A percentile compares a stretch with the other conserved stretches of the same genome.
phyloP scores from a whole-genome alignment of 768 basidiomycete genomes.

The Harrya chromipes region DNA sequence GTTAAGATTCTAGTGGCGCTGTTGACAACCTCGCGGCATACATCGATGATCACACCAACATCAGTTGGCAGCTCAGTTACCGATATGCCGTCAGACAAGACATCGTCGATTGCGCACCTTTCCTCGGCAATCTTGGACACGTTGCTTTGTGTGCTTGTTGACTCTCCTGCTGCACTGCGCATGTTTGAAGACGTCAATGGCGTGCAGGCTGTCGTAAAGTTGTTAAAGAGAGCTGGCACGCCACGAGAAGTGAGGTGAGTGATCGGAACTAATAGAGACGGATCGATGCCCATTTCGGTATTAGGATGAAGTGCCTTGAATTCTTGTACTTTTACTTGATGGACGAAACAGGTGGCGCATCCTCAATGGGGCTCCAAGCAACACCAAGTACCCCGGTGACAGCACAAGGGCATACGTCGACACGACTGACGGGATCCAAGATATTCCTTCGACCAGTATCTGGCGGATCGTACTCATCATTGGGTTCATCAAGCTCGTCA shows the following conservation, averaged over 20 bases:
- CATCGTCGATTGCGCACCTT: slow-evolving; percentile 40
- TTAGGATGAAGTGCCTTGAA: slow-evolving; percentile 93
- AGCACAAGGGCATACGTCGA: slow-evolving; percentile 24
- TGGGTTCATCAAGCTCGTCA: slow-evolving; percentile 25
- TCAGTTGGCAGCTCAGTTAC: slow-evolving; percentile 1
- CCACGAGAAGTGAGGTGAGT: slow-evolving; percentile 84
- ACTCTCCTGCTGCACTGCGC: slow-evolving; percentile 71
- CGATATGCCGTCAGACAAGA: slow-evolving; percentile 20
- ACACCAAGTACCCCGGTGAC: slow-evolving; percentile 31
- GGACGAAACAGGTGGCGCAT: slow-evolving; percentile 54
- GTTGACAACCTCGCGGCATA: slow-evolving; percentile 66
- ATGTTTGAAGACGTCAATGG: slow-evolving; percentile 77
- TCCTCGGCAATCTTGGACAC: slow-evolving; percentile 80
- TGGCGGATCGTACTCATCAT: slow-evolving; percentile 15
- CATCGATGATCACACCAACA: slow-evolving; percentile 34
- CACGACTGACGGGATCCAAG: slow-evolving; percentile 17
- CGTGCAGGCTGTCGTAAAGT: slow-evolving; percentile 78
- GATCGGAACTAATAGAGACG: slow-evolving; percentile 45
- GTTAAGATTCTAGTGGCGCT: slow-evolving; percentile 68
- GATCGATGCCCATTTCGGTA: slow-evolving; percentile 1
- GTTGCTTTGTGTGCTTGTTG: slow-evolving; percentile 84
- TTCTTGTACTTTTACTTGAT: slow-evolving; percentile 94
- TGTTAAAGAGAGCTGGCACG: slow-evolving; percentile 81
- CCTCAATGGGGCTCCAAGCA: slow-evolving; percentile 25
- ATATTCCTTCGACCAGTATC: slow-evolving; percentile 25